Base-by-base conservation (phyloP, 257 asterid species). In the Echium plantagineum region DNA sequence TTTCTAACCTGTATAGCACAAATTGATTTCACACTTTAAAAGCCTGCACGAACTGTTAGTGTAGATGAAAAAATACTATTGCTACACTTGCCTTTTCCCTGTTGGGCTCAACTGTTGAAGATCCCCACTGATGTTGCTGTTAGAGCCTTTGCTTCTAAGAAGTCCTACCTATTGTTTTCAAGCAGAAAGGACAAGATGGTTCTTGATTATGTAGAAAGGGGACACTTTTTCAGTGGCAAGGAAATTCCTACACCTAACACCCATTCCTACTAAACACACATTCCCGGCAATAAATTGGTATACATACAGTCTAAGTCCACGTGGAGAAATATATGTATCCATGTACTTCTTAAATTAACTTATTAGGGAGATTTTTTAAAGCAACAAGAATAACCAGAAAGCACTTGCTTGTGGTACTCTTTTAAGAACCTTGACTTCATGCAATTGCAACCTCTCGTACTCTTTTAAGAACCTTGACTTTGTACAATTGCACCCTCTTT, bases 401-500 rank as follows among this genome's bases (percentile, higher is more conserved):
- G 83, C 96, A 88, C 78, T 88, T 94, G 63, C 96, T 35, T 7
- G 10, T 0, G 83, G 68, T 88, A 88, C 80, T 81, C 83, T 69
- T 85, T 83, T 72, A 75, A 75, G 61, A 95, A 88, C 87, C 80
- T 88, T 15, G 96, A 85, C 72, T 81, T 88, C 85, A 81, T 88
- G 78, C 96, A 88, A 69, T 80, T 88, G 83, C 96, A 88, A 52
- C 95, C 95, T 64, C 84, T 75, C n/a, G 68, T 88, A 88, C 80
- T 81, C 83, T 69, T 85, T 83, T 72, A 75, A 75, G 61, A 95
- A 88, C 87, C 80, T 88, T 15, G 96, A 85, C 72, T 81, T 88
- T 85, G 83, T 88, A 77, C 96, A 88, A 69, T 80, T 88, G 83
- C 96, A 88, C 55, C 95, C 95, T 64, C 84, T 75, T 81, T 80